Conservation (phyloP, 2,329 filamentous ascomycete species). For the Aspergillus aculeatus region DNA sequence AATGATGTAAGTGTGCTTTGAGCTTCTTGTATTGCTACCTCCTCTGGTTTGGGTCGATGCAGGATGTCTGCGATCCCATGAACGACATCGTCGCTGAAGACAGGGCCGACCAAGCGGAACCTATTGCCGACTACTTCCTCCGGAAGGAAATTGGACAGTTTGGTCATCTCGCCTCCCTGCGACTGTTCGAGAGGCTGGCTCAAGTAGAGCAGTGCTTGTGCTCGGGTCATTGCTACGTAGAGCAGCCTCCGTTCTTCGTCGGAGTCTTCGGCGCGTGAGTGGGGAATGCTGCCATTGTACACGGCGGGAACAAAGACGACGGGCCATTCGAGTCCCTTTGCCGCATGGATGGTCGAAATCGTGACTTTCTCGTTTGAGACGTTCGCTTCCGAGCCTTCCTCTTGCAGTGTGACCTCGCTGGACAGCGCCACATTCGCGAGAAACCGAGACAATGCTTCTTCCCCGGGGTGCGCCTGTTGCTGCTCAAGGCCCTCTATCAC, state of each 20-base stretch:
- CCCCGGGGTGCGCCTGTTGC: conserved; percentile 46
- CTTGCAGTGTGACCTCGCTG: conserved; percentile 60
- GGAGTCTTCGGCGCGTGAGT: conserved; percentile 77
- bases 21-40: conserved; percentile 54
- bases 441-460: conserved; percentile 72
- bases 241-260: conserved; percentile 86
- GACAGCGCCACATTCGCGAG: conserved; percentile 89
- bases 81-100: conserved; percentile 62
- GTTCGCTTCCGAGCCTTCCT: conserved; percentile 57
- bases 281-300: conserved; percentile 87
- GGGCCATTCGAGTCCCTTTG: conserved; percentile 95
- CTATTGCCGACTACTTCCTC: conserved; percentile 51
- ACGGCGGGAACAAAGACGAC: conserved; percentile 89
- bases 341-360: conserved; percentile 93
- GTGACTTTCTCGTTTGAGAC: conserved; percentile 64
- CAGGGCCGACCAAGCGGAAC: conserved; percentile 66
- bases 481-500: conserved; percentile 71
- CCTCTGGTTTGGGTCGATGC: conserved; percentile 58
- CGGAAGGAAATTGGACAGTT: conserved; percentile 71
- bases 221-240: conserved; percentile 96
- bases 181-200: conserved; percentile 73
- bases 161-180: conserved; percentile 57
- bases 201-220: conserved; percentile 80
- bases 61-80: conserved; percentile 71
- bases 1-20: conserved; percentile 48